phyloP scores from a whole-genome alignment of 176 grass and related monocot species.

The Triticum urartu region DNA sequence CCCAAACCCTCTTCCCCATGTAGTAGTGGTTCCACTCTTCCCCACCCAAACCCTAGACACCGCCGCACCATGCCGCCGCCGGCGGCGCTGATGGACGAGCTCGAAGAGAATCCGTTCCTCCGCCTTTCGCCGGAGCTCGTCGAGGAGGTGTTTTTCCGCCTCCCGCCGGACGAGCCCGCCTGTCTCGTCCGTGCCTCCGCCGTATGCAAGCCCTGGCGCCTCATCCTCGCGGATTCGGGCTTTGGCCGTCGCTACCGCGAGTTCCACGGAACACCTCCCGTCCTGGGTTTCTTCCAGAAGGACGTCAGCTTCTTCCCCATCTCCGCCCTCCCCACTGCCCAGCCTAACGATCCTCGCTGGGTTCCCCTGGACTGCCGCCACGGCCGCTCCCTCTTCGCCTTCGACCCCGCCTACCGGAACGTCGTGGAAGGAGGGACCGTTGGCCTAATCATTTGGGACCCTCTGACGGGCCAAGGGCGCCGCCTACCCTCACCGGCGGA shows the following conservation, averaged over 20 bases:
- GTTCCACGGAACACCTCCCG: constrained; percentile 1
- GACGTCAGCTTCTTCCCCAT: background rate
- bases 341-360: background rate
- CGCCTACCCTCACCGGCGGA: background rate
- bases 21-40: too few relatives aligned
- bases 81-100: background rate
- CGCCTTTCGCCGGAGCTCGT: background rate
- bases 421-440: background rate
- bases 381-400: background rate
- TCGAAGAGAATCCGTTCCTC: background rate
- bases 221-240: background rate
- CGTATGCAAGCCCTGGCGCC: background rate
- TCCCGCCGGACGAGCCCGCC: background rate
- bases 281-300: background rate
- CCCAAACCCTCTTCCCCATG: too few relatives aligned
- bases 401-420: background rate
- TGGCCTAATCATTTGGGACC: background rate
- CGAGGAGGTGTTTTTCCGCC: background rate
- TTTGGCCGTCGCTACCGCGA: constrained; percentile 22
- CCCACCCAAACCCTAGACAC: too few relatives aligned
- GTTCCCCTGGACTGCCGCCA: background rate
- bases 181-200: background rate
- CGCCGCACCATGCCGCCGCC: background rate
- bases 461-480: background rate
- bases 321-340: background rate